Evolutionary conservation across 495 filamentous ascomycete genomes (phyloP), one percentile per base, ranked within the genome.

Genomic region (Podospora pseudocomata): DNA sequence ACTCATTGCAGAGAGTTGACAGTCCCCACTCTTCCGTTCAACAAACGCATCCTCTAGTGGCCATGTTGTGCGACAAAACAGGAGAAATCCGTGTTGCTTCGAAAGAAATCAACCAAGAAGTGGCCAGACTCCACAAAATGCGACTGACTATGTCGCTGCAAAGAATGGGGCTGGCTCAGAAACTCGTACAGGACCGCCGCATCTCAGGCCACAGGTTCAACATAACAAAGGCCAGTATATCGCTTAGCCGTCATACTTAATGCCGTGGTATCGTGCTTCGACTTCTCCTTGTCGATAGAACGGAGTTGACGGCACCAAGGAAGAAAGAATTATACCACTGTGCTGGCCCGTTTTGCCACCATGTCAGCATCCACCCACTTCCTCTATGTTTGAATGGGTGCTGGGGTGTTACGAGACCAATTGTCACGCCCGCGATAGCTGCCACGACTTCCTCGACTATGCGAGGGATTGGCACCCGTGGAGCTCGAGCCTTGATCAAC

Each of bases 371-470:
- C 44, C 27, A 54, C 15, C 5, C 39, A 11, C 53, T 69, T 30
- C 44, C 28, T 26, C n/a, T 67, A 79, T 5, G 76, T 74, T 57
- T 74, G 77, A 60, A 75, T 71, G 15, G 71, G 69, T 3, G 70
- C 39, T 9, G 71, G 4, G 26, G 66, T 64, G 32, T 63, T 77
- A 16, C 77, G 69, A 16, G 71, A 72, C 78, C 78, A 80, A 32
- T 69, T 73, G 9, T 74, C 72, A 7, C 73, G 68, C 16, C 75
- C 71, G 5, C 77, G 71, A 39, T 74, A 79, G 6, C 73, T 67
- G 15, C 77, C 77, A 15, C 78, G 70, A 32, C 63, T 55, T 34
- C 66, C 67, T 30, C 67, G 69, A 63, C 54, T 60, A 5, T 60
- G 68, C 3, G 68, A 32, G 13, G 68, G 15, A 18, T 65, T 67